A percentile compares a stretch with the other conserved stretches of the same genome.
Evolutionary conservation across 495 filamentous ascomycete genomes (phyloP).

Genomic region (Daldinia caldariorum): DNA sequence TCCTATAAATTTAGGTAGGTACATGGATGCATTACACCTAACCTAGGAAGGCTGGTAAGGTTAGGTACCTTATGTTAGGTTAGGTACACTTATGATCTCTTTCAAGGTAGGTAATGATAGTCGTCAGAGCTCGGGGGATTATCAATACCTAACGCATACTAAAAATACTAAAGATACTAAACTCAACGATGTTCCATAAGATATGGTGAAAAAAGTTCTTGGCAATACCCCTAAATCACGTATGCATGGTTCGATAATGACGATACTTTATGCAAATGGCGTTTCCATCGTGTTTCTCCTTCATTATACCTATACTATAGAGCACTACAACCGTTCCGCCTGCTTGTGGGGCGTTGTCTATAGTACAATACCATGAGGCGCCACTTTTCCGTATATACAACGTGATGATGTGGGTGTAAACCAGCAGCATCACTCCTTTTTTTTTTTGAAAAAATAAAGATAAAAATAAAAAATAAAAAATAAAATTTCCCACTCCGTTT

Average conservation of each 20-base stretch:
- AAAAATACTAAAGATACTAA: conserved; percentile 3
- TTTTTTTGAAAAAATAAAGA: too few species aligned
- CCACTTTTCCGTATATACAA: conserved; percentile 43
- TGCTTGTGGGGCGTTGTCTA: conserved; percentile 38
- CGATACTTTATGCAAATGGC: conserved; percentile 36
- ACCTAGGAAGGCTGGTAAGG: too few species aligned
- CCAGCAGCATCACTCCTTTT: conserved; percentile 11
- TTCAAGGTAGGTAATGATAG: conserved; percentile 35
- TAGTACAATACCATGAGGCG: conserved; percentile 42
- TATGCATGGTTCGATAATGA: conserved; percentile 42
- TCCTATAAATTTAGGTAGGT: too few species aligned
- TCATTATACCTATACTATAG: conserved; percentile 41
- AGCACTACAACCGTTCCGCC: conserved; percentile 19
- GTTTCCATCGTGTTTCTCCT: conserved; percentile 42
- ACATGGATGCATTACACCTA: too few species aligned
- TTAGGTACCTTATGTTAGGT: too few species aligned
- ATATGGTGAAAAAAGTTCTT: conserved; percentile 19
- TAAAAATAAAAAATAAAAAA: too few species aligned
- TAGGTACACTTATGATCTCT: conserved; percentile 10
- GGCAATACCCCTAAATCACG: conserved; percentile 33
- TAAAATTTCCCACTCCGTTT: conserved; percentile 8
- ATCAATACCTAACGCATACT: conserved; percentile 15
- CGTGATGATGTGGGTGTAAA: conserved; percentile 29
- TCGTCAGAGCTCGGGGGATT: conserved; percentile 28
- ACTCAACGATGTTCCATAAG: conserved; percentile 16